Evolutionary conservation across 352 stramenopile species (phyloP).

Genomic region (Pythium aristosporum): DNA sequence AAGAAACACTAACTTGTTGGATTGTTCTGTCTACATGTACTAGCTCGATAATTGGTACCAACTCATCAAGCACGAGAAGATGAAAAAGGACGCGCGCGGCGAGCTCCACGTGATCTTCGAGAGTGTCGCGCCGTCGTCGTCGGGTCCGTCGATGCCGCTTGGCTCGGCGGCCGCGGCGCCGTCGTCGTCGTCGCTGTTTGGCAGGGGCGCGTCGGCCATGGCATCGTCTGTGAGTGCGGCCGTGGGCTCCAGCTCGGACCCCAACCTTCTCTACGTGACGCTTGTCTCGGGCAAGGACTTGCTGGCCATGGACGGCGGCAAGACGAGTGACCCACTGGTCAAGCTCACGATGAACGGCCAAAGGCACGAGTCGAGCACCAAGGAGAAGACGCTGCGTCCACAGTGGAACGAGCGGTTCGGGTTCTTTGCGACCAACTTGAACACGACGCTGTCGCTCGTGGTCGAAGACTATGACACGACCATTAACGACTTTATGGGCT

Average conservation of each 20-base stretch:
- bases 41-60: slow-evolving; percentile 75
- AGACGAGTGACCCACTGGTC: slow-evolving; percentile 86
- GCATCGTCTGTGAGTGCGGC: slow-evolving; percentile 26
- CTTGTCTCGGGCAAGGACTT: slow-evolving; percentile 76
- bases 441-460: slow-evolving; percentile 46
- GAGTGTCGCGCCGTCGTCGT: background rate
- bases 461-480: slow-evolving; percentile 77
- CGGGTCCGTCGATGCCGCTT: background rate
- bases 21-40: too few relatives aligned
- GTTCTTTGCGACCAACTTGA: slow-evolving; percentile 63
- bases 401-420: slow-evolving; percentile 81
- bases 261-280: slow-evolving; percentile 73
- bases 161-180: slow-evolving; percentile 5
- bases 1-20: too few relatives aligned
- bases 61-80: slow-evolving; percentile 55
- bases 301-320: slow-evolving; percentile 85
- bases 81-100: slow-evolving; percentile 70
- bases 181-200: slow-evolving; percentile 1
- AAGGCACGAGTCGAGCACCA: slow-evolving; percentile 76
- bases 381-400: slow-evolving; percentile 65
- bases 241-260: slow-evolving; percentile 29
- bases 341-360: slow-evolving; percentile 74
- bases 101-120: slow-evolving; percentile 61
- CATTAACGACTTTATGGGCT: slow-evolving; percentile 83
- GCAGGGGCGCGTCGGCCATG: background rate